These are phyloP conservation scores for Neopestalotiopsis rosae DNA, from an alignment of 2,329 filamentous ascomycete species.

Conservation along the genomic window DNA sequence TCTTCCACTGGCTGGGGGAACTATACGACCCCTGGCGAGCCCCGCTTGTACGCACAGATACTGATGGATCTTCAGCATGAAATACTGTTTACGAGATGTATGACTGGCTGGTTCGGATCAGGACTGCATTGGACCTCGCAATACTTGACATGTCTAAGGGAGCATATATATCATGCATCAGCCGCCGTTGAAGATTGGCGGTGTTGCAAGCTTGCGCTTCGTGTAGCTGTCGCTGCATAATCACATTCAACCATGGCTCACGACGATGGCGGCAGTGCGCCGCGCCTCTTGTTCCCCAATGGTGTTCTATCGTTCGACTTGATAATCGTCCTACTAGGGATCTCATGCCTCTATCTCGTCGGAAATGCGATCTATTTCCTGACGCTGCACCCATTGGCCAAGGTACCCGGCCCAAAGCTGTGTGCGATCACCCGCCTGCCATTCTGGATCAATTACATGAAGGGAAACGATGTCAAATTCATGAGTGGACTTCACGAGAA, in stretches of 20 bases:
- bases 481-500: constrained; percentile 26
- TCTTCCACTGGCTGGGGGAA: not conserved
- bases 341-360: constrained; percentile 14
- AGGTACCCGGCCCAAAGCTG: constrained; percentile 26
- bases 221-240: not conserved
- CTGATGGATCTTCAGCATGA: constrained; percentile 1
- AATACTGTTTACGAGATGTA: not conserved
- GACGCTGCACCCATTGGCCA: constrained; percentile 30
- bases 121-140: not conserved
- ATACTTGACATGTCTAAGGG: not conserved
- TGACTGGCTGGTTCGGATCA: not conserved
- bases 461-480: constrained; percentile 28
- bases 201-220: not conserved
- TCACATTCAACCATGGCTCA: not conserved
- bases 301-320: not conserved
- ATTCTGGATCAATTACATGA: constrained; percentile 27
- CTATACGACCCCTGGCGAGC: not conserved
- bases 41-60: not conserved
- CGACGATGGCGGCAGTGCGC: not conserved
- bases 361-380: constrained; percentile 27
- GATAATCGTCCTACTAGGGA: not conserved
- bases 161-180: not conserved
- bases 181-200: not conserved
- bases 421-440: constrained; percentile 30
- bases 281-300: not conserved